Evolutionary conservation across 2,329 filamentous ascomycete species (phyloP), one percentile per base, ranked within the genome.

Genomic region (Neofusicoccum laricinum): DNA sequence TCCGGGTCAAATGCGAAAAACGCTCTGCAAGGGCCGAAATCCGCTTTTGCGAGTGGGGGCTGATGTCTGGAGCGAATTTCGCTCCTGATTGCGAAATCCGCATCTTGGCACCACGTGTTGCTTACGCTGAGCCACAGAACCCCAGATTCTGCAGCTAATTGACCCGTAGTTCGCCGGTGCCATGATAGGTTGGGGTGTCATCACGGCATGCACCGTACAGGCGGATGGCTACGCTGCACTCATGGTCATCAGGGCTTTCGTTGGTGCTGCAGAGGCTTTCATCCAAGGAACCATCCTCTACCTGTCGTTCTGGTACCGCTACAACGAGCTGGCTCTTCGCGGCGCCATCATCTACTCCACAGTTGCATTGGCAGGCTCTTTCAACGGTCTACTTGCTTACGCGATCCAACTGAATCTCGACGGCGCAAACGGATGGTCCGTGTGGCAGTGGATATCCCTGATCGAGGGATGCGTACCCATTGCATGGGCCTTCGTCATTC

Each of bases 221-320:
- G 36, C 57, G 0, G n/a, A 25, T 4, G 12, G 19, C 14, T 40
- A 57, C 14, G 12, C 36, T 10, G 4, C 51, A 2, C 30, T 61
- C 34, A 61, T 64, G 62, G 25, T 46, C 32, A 21, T 45, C 12
- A 41, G 62, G 10, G 36, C 51, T 14, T 7, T 64, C 11, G 11
- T 64, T 5, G 32, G 34, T 34, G n/a, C 17, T 4, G 30, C 32
- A 45, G 30, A 64, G 61, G 36, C 30, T n/a, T 61, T 64, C 62
- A 41, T 64, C 40, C 62, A 41, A 15, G 62, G 50, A 8, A 43
- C 36, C 38, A 32, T 48, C 40, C 41, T 61, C 34, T 48, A 49
- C 6, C 32, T 64, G 15, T 49, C 51, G 0, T 45, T 61, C 34
- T 64, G 62, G 62, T 64, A 64, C 21, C 59, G 25, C 7, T 38